These are phyloP conservation scores for Bipolaris cookei DNA, from an alignment of 2,329 filamentous ascomycete genomes.

Conservation along the genomic window DNA sequence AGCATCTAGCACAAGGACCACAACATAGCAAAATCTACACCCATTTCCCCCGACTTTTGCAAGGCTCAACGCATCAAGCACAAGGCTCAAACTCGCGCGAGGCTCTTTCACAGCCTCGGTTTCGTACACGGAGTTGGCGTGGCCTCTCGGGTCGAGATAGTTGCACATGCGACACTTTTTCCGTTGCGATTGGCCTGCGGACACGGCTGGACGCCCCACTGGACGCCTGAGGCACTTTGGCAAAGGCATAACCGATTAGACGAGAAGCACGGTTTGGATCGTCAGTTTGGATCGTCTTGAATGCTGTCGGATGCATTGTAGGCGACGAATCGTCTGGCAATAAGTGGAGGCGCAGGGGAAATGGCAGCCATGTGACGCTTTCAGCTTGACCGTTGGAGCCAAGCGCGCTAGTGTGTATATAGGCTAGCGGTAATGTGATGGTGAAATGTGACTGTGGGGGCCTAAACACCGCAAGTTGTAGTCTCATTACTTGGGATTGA, in stretches of 20 bases:
- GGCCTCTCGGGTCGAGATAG: conserved; percentile 38
- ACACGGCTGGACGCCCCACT: conserved; percentile 23
- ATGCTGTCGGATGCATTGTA: conserved; percentile 12
- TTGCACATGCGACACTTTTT: conserved; percentile 39
- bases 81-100: conserved; percentile 29
- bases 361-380: not conserved
- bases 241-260: conserved; percentile 29
- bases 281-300: conserved; percentile 2
- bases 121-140: conserved; percentile 31
- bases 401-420: not conserved
- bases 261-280: not conserved
- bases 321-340: not conserved
- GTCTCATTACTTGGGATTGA: not conserved
- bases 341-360: not conserved
- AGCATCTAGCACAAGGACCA: conserved; percentile 37
- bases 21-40: conserved; percentile 39
- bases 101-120: conserved; percentile 26
- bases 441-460: conserved; percentile 6
- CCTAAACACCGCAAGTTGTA: not conserved
- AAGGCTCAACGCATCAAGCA: conserved; percentile 35
- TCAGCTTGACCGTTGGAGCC: not conserved
- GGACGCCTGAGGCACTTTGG: conserved; percentile 31
- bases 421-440: not conserved
- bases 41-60: conserved; percentile 28
- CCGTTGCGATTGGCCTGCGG: conserved; percentile 25